Conservation (phyloP, 1,284 basidiomycete species). For the Mycocalia duriaeana region DNA sequence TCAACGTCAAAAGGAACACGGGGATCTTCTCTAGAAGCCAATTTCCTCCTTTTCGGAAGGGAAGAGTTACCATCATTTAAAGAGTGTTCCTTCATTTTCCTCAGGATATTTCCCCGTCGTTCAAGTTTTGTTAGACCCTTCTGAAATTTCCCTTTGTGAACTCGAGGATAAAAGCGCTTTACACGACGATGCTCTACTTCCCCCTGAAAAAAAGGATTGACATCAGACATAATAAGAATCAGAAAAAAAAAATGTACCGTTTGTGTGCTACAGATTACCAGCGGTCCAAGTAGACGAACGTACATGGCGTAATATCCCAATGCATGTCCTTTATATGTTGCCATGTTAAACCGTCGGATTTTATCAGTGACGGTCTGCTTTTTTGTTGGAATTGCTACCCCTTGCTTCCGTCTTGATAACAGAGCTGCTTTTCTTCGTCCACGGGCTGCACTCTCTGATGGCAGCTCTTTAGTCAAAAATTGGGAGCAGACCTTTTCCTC, state of each 20-base stretch:
- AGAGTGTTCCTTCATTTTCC: too few relatives aligned
- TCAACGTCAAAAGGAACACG: too few relatives aligned
- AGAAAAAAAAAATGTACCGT: not conserved
- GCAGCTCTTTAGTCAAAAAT: conserved; percentile 21
- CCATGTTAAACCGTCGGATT: not conserved
- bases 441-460: conserved; percentile 20
- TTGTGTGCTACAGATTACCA: not conserved
- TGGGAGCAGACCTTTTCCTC: conserved; percentile 11
- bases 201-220: not conserved
- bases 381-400: not conserved
- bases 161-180: not conserved
- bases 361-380: not conserved
- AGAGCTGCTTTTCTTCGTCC: not conserved
- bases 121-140: not conserved
- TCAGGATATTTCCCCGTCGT: too few relatives aligned
- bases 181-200: not conserved
- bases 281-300: not conserved
- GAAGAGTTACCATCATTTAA: too few relatives aligned
- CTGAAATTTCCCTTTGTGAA: not conserved
- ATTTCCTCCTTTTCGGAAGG: too few relatives aligned
- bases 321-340: not conserved
- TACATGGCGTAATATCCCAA: not conserved
- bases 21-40: too few relatives aligned
- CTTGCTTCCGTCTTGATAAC: not conserved
- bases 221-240: not conserved